phyloP scores from a whole-genome alignment of 371 early-diverging fungal species.

The Dinochytrium kinnereticum region DNA sequence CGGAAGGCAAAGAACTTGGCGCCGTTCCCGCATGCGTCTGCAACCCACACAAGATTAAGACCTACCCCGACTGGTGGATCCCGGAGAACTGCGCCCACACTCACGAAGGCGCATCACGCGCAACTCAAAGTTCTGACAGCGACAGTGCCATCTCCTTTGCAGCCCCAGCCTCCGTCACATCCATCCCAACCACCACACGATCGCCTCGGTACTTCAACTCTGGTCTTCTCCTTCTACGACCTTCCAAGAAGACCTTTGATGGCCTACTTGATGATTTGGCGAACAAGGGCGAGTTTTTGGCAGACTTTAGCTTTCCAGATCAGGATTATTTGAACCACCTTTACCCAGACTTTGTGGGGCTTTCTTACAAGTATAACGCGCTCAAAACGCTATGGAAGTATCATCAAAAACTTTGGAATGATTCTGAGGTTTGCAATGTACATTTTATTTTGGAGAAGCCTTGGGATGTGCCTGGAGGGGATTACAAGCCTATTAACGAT shows the following conservation, averaged over 20 bases:
- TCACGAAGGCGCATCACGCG: neutral
- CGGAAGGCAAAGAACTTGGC: neutral
- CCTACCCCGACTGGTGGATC: conserved; percentile 16
- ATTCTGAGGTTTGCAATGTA: neutral
- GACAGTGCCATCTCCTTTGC: too few species aligned
- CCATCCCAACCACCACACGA: neutral
- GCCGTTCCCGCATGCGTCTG: conserved; percentile 16
- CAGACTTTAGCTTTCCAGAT: conserved; percentile 55
- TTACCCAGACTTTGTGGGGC: conserved; percentile 45
- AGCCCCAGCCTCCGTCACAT: too few species aligned
- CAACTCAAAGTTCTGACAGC: too few species aligned
- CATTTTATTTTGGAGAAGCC: conserved; percentile 12
- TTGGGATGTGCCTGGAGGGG: conserved; percentile 16
- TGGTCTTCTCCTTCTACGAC: conserved; percentile 59
- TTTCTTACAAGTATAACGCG: conserved; percentile 61
- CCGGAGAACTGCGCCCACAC: conserved; percentile 15
- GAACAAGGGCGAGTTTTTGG: conserved; percentile 21
- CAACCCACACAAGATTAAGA: conserved; percentile 14
- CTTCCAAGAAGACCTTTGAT: conserved; percentile 38
- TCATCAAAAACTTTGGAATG: conserved; percentile 56
- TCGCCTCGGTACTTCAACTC: conserved; percentile 57
- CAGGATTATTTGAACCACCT: conserved; percentile 64
- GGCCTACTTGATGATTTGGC: conserved; percentile 23
- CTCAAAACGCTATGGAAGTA: conserved; percentile 56
- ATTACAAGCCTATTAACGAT: conserved; percentile 6